Conservation (phyloP, 73 alveolate species). For the Paramecium bursaria region DNA sequence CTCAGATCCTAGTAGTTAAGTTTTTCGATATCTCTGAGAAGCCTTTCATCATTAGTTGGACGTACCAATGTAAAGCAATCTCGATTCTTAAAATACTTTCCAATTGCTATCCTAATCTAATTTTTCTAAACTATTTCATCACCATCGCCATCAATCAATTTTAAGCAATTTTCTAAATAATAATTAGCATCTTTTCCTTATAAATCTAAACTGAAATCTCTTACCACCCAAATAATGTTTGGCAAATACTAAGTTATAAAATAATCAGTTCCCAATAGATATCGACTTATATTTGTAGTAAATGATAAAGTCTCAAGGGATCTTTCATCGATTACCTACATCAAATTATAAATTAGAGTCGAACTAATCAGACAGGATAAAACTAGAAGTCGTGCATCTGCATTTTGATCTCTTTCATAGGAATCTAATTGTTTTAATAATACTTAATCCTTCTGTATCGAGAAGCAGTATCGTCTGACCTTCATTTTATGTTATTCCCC, state of each 20-base stretch:
- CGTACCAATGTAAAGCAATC: slow-evolving; percentile 95
- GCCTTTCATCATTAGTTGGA: slow-evolving; percentile 97
- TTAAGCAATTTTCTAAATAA: slow-evolving; percentile 73
- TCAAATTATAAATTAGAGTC: slow-evolving; percentile 91
- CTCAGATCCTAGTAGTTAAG: slow-evolving; percentile 91
- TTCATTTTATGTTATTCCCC: slow-evolving; percentile 95
- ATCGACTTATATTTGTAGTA: slow-evolving; percentile 31
- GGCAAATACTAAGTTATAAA: slow-evolving; percentile 87
- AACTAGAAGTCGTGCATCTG: slow-evolving; percentile 93
- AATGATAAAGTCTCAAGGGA: slow-evolving; percentile 78
- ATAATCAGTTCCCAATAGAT: slow-evolving; percentile 41
- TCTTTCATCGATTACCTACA: slow-evolving; percentile 98
- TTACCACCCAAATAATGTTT: slow-evolving; percentile 96
- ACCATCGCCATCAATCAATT: slow-evolving; percentile 66
- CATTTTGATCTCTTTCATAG: slow-evolving; percentile 88
- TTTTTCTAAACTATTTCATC: slow-evolving; percentile 84
- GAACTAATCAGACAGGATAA: slow-evolving; percentile 90
- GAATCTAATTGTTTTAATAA: slow-evolving; percentile 90
- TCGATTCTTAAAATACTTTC: slow-evolving; percentile 90
- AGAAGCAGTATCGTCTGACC: slow-evolving; percentile 81
- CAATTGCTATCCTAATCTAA: slow-evolving; percentile 84
- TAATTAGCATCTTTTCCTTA: slow-evolving; percentile 66
- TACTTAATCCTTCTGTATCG: slow-evolving; percentile 95
- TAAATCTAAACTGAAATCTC: slow-evolving; percentile 95
- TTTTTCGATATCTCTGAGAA: slow-evolving; percentile 91